phyloP scores from a whole-genome alignment of 371 early-diverging fungal genomes.

The Dichotomocladium elegans region DNA sequence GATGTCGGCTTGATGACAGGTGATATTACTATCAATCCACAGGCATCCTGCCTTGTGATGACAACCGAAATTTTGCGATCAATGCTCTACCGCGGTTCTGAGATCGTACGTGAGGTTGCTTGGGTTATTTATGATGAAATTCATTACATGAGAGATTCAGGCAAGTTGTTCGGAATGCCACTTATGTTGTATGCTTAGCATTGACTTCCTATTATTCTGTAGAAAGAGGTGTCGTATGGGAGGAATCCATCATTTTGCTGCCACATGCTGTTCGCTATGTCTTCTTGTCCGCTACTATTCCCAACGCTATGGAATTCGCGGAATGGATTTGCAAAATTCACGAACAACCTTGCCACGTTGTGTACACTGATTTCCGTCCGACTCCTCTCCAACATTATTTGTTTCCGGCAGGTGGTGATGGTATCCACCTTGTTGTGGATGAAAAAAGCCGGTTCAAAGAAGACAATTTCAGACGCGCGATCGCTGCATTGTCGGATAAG shows the following conservation, averaged over 20 bases:
- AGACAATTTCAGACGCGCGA: conserved; percentile 91
- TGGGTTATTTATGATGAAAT: conserved; percentile 99
- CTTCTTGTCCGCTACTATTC: conserved; percentile 99
- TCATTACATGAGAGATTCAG: conserved; percentile 98
- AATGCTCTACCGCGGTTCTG: conserved; percentile 99
- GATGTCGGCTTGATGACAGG: conserved; percentile 99
- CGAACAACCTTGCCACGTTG: conserved; percentile 97
- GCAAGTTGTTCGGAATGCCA: conserved; percentile 14
- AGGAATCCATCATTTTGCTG: conserved; percentile 98
- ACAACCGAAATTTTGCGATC: conserved; percentile 99
- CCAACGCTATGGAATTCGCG: conserved; percentile 99
- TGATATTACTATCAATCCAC: conserved; percentile 98
- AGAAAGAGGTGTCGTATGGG: conserved; percentile 99
- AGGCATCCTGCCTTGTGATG: conserved; percentile 98
- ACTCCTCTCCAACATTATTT: conserved; percentile 98
- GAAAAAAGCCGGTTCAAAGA: conserved; percentile 94
- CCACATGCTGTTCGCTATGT: conserved; percentile 94
- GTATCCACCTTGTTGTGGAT: conserved; percentile 94
- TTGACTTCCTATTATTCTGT: not conserved
- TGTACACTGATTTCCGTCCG: conserved; percentile 99
- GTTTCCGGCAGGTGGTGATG: conserved; percentile 91
- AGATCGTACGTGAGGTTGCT: conserved; percentile 98
- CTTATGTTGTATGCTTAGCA: not conserved
- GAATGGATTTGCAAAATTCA: conserved; percentile 98
- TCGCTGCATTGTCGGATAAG: conserved; percentile 65